Conservation (phyloP, 1,284 basidiomycete genomes). For the Fomitopsis pinicola region DNA sequence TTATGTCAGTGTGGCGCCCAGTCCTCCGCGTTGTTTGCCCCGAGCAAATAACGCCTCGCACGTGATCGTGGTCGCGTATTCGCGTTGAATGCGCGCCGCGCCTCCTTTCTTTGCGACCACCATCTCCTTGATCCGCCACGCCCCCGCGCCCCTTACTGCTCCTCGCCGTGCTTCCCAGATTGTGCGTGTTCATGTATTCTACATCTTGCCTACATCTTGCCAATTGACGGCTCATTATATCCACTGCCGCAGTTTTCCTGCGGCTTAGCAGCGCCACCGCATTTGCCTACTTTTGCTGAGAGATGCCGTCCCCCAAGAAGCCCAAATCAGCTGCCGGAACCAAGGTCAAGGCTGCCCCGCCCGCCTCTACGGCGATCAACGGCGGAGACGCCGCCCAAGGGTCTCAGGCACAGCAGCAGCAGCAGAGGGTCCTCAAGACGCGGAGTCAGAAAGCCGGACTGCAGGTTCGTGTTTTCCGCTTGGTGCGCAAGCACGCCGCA, state of each 20-base stretch:
- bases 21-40: not conserved
- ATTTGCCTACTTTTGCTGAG: not conserved
- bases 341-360: constrained; percentile 15
- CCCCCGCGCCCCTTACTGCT: not conserved
- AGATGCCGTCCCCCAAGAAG: constrained; percentile 17
- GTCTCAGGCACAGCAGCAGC: constrained; percentile 20
- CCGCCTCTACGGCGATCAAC: constrained; percentile 14
- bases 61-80: constrained; percentile 1
- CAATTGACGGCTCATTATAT: too few species aligned
- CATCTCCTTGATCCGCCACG: not conserved
- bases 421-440: constrained; percentile 50
- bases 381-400: constrained; percentile 34
- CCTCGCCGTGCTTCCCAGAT: not conserved
- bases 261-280: not conserved
- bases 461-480: constrained; percentile 50
- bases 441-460: constrained; percentile 82
- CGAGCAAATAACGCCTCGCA: not conserved
- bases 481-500: constrained; percentile 22
- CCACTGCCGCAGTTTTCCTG: too few species aligned
- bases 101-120: not conserved
- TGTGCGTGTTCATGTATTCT: too few species aligned
- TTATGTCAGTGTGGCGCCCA: too few species aligned
- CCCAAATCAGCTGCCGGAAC: constrained; percentile 14
- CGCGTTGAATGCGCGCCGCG: not conserved
- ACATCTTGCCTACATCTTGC: too few species aligned